Percentiles rank a stretch among this genome's conserved stretches.
phyloP scores from a whole-genome alignment of 768 basidiomycete genomes.

The Rhodosporidiobolus sp. region DNA sequence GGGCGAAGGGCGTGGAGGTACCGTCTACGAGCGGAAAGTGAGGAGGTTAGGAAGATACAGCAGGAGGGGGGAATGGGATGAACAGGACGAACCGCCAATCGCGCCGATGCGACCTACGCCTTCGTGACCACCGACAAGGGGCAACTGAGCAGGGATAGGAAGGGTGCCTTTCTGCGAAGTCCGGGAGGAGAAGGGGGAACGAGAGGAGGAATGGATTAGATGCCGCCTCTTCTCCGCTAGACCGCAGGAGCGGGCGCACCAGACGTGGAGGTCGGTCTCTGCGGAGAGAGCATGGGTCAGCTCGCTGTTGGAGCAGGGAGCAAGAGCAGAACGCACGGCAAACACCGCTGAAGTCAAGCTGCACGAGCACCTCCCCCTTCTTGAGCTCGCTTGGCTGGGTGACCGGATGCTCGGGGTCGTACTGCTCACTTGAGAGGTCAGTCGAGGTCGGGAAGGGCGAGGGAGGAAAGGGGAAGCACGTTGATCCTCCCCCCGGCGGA shows the following conservation, averaged over 20 bases:
- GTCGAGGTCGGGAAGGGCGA: background rate
- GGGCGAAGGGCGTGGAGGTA: too few relatives aligned
- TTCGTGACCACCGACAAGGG: conserved; percentile 71
- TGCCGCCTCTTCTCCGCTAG: background rate
- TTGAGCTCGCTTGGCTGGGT: conserved; percentile 37
- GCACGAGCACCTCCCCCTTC: conserved; percentile 38
- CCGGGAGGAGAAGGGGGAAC: background rate
- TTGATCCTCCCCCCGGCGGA: too few relatives aligned
- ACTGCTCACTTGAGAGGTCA: background rate
- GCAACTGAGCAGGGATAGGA: background rate
- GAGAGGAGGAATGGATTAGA: too few relatives aligned
- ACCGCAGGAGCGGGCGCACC: background rate
- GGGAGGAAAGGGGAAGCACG: too few relatives aligned
- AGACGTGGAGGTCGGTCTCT: conserved; percentile 37
- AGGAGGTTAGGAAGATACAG: too few relatives aligned
- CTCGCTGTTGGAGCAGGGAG: background rate
- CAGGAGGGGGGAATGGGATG: background rate
- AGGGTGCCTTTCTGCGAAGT: background rate
- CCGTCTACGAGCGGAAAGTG: too few relatives aligned
- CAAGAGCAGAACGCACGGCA: background rate
- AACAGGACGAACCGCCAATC: conserved; percentile 58
- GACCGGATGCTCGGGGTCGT: conserved; percentile 37
- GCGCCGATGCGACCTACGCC: conserved; percentile 72
- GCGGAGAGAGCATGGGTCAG: background rate
- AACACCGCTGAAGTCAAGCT: conserved; percentile 13